A percentile compares a stretch with the other conserved stretches of the same genome.
Conservation (phyloP, 116 monocot genomes). For the Dioscorea cayenensis region DNA sequence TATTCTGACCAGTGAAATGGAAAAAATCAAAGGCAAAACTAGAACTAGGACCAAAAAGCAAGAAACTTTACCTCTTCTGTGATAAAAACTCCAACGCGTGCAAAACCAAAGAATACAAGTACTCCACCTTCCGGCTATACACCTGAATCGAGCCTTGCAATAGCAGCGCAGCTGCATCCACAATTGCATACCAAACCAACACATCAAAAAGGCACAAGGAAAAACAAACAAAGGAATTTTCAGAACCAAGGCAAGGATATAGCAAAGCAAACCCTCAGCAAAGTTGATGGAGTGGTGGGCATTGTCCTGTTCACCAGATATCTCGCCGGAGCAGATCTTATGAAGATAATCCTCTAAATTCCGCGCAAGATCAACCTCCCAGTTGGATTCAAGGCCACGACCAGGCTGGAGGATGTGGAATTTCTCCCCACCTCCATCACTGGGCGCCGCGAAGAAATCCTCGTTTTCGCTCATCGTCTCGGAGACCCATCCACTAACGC, state of each 20-base stretch:
- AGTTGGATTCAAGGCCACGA: constrained; percentile 60
- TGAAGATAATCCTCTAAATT: constrained; percentile 67
- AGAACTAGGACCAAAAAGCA: background rate
- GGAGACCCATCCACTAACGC: background rate
- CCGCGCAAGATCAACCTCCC: constrained; percentile 63
- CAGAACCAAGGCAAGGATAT: background rate
- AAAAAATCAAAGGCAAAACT: background rate
- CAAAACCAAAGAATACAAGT: constrained; percentile 55
- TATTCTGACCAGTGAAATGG: too few species aligned
- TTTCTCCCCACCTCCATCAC: too few species aligned
- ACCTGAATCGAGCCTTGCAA: constrained; percentile 69
- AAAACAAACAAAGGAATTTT: too few species aligned
- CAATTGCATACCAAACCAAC: constrained; percentile 2
- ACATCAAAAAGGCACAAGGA: background rate
- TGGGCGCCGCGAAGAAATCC: constrained; percentile 2
- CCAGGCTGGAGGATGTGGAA: constrained; percentile 39
- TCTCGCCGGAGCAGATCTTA: constrained; percentile 61
- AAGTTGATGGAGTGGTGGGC: constrained; percentile 44
- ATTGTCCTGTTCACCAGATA: constrained; percentile 25
- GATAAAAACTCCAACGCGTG: constrained; percentile 53
- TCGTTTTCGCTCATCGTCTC: constrained; percentile 4
- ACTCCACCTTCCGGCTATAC: constrained; percentile 71
- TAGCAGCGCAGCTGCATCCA: constrained; percentile 53
- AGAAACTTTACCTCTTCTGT: constrained; percentile 16
- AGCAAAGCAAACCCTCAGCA: constrained; percentile 37